phyloP scores from a whole-genome alignment of 768 basidiomycete species.

The Imleria badia region DNA sequence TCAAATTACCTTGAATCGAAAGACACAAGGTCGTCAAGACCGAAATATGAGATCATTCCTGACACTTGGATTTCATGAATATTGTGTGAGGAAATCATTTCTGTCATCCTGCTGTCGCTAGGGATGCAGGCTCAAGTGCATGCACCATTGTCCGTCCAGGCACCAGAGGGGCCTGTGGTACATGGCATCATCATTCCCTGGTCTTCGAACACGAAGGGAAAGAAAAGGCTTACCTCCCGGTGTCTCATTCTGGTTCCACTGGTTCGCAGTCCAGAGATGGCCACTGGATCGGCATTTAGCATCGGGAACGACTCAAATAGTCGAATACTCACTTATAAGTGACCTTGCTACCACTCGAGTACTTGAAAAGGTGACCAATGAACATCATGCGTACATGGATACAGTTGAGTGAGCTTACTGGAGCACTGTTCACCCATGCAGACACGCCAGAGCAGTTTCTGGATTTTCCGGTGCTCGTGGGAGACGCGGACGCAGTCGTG shows the following conservation, averaged over 20 bases:
- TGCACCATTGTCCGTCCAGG: constrained; percentile 58
- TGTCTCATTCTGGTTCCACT: constrained; percentile 43
- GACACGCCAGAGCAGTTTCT: constrained; percentile 40
- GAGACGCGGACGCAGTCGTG: constrained; percentile 17
- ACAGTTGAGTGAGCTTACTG: constrained; percentile 29
- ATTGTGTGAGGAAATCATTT: too few relatives aligned
- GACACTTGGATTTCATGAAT: too few relatives aligned
- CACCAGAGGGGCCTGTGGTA: constrained; percentile 43
- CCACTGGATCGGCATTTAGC: constrained; percentile 30
- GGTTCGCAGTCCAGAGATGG: constrained; percentile 46
- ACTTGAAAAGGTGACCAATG: constrained; percentile 29
- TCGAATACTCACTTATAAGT: constrained; percentile 37
- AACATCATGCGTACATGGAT: background rate
- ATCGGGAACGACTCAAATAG: background rate
- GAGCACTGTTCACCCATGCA: constrained; percentile 38
- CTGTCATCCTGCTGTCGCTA: too few relatives aligned
- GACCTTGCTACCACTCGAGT: constrained; percentile 39
- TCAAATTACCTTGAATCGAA: too few relatives aligned
- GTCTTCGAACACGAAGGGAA: background rate
- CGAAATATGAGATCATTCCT: too few relatives aligned
- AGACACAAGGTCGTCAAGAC: too few relatives aligned
- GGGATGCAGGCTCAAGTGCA: constrained; percentile 41
- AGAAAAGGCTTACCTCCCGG: constrained; percentile 26
- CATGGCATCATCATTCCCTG: background rate
- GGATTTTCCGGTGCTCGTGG: constrained; percentile 19